Evolutionary conservation across 1,284 basidiomycete genomes (phyloP).

Genomic region (Trametes pubescens): DNA sequence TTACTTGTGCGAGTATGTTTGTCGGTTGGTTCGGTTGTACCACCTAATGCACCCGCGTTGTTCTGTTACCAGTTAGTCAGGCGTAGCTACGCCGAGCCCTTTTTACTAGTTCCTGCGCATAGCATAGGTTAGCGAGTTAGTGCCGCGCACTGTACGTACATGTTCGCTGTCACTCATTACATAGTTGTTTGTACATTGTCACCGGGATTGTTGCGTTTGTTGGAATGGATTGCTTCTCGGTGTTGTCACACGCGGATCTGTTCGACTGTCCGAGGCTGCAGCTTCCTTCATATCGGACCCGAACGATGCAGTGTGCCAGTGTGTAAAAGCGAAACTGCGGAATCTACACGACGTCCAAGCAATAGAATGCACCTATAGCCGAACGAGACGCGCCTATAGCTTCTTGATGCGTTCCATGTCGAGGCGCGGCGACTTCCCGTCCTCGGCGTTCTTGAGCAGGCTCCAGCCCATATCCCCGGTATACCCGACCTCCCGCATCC

Average conservation of each 20-base stretch:
- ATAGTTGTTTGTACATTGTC: conserved; percentile 3
- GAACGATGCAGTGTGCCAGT: too few species aligned
- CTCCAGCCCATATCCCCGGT: conserved; percentile 21
- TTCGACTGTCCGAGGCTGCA: background rate
- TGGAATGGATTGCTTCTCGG: background rate
- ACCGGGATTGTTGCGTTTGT: background rate
- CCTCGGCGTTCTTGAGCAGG: conserved; percentile 35
- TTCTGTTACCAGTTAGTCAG: conserved; percentile 17
- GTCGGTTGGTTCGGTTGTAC: conserved; percentile 9
- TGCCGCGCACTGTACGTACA: background rate
- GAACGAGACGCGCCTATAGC: background rate
- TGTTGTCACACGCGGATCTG: background rate
- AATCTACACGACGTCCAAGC: too few species aligned
- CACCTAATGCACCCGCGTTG: conserved; percentile 18
- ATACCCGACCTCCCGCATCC: conserved; percentile 40
- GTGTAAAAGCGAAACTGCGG: too few species aligned
- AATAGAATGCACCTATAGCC: background rate
- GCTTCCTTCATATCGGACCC: background rate
- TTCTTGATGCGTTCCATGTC: background rate
- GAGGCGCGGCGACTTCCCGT: conserved; percentile 21
- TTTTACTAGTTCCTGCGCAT: background rate
- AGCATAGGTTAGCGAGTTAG: background rate
- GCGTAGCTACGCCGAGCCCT: background rate
- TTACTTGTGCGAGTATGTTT: conserved; percentile 18
- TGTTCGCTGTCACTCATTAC: conserved; percentile 7